Conservation (phyloP, 129 eudicot genomes). For the Helianthus annuus region HanXRQr2.0-SUNRISE NC_035449.2:142775173-142775672, state of each 20-base stretch:
- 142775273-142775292: too few species aligned
- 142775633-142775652: constrained; percentile 47
- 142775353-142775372: constrained; percentile 7
- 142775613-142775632: constrained; percentile 78
- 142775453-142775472: constrained; percentile 15
- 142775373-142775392: constrained; percentile 12
- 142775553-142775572: constrained; percentile 83
- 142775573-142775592: constrained; percentile 94
- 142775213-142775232: too few species aligned
- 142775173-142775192: too few species aligned
- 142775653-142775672: background rate
- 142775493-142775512: constrained; percentile 9
- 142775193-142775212: too few species aligned
- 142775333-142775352: background rate
- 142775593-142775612: constrained; percentile 89
- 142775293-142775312: too few species aligned
- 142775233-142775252: too few species aligned
- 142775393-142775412: constrained; percentile 18
- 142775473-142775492: constrained; percentile 27
- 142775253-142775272: too few species aligned
- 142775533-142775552: constrained; percentile 87
- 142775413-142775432: constrained; percentile 10
- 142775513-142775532: constrained; percentile 16
- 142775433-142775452: constrained; percentile 18
- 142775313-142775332: too few species aligned